Percentiles rank a stretch among this genome's conserved stretches.
Conservation (phyloP, 2,329 filamentous ascomycete genomes). For the Penicillium sp. region DNA sequence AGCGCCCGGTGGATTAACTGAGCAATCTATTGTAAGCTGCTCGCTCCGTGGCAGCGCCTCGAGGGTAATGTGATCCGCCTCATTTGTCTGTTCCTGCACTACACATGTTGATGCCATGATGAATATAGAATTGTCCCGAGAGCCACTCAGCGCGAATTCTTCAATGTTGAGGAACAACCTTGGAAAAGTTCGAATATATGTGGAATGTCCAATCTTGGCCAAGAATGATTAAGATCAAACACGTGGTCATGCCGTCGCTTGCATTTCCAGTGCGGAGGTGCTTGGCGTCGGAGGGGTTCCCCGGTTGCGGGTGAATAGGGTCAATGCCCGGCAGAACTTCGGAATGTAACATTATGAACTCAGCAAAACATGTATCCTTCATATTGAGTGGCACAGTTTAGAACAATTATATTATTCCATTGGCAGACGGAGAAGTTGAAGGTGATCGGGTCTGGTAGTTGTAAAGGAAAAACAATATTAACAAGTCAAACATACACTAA, state of each 20-base stretch:
- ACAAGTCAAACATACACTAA: no score
- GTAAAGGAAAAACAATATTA: no score
- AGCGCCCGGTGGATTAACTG: not conserved
- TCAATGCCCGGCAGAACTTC: not conserved
- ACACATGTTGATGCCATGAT: slow-evolving; percentile 16
- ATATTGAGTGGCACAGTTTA: no score
- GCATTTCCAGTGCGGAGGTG: slow-evolving; percentile 1
- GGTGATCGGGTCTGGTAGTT: no score
- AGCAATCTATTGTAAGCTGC: not conserved
- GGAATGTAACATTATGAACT: not conserved
- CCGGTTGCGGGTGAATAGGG: not conserved
- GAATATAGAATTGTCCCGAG: not conserved
- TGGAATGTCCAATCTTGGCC: not conserved
- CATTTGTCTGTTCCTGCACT: slow-evolving; percentile 7
- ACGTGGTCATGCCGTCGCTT: not conserved
- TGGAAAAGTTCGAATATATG: not conserved
- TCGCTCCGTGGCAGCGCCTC: slow-evolving; percentile 13
- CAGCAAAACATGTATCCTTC: no score
- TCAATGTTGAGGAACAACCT: not conserved
- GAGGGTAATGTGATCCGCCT: slow-evolving; percentile 13
- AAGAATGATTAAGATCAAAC: not conserved
- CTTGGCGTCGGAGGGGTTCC: slow-evolving; percentile 4
- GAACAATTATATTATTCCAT: no score
- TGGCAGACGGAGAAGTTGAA: no score
- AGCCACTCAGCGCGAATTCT: no score